phyloP scores from a whole-genome alignment of 2,329 filamentous ascomycete genomes.

The Verticillium isaacii region DNA sequence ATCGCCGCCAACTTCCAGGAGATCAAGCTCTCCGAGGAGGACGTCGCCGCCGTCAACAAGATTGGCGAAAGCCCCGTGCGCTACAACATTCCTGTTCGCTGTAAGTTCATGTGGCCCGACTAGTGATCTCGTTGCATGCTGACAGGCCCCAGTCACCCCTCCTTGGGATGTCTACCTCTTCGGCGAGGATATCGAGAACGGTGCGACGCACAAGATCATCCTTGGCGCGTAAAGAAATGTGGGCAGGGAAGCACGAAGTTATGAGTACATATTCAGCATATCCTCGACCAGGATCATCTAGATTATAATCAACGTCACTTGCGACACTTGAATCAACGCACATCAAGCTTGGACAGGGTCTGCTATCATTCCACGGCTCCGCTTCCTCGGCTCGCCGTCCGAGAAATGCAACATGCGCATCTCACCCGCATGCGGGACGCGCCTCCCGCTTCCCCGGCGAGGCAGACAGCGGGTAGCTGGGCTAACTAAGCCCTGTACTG shows the following conservation, averaged over 20 bases:
- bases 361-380: not conserved
- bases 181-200: not conserved
- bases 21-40: conserved; percentile 53
- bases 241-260: not conserved
- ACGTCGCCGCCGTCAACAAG: conserved; percentile 56
- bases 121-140: not conserved
- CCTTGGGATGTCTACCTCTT: not conserved
- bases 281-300: not conserved
- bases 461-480: not conserved
- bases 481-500: not conserved
- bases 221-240: not conserved
- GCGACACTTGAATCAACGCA: not conserved
- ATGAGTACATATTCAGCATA: not conserved
- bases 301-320: not conserved
- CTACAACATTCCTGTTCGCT: conserved; percentile 37
- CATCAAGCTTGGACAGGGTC: not conserved
- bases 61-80: conserved; percentile 49
- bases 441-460: not conserved
- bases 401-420: not conserved
- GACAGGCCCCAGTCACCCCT: not conserved
- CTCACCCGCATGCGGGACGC: not conserved
- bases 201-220: not conserved
- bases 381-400: not conserved
- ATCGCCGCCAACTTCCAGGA: conserved; percentile 68
- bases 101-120: conserved; percentile 23